These are phyloP conservation scores for Wickerhamomyces sydowiorum DNA, from an alignment of 805 yeast species.

Conservation along the genomic window DNA sequence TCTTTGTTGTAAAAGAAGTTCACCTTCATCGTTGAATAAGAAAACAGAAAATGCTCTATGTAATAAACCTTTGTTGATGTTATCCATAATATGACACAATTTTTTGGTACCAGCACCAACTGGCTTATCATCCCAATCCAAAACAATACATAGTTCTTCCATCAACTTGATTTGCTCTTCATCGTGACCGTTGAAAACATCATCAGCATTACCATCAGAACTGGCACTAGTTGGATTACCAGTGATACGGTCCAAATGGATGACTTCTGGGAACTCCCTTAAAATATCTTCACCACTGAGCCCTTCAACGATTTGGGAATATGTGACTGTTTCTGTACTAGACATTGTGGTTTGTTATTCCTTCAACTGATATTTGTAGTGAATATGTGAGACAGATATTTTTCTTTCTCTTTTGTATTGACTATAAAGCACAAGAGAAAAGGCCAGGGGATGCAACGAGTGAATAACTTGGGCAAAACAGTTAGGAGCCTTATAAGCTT, in stretches of 20 bases:
- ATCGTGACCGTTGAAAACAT: slow-evolving; percentile 80
- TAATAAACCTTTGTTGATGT: slow-evolving; percentile 77
- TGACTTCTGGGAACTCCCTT: slow-evolving; percentile 57
- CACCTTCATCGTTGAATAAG: slow-evolving; percentile 69
- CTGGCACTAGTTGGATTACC: slow-evolving; percentile 43
- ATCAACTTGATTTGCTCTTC: slow-evolving; percentile 89
- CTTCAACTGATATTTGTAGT: neutral
- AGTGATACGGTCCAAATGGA: slow-evolving; percentile 53
- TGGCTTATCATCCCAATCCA: slow-evolving; percentile 82
- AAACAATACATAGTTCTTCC: slow-evolving; percentile 95
- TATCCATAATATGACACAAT: slow-evolving; percentile 80
- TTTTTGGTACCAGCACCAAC: slow-evolving; percentile 94
- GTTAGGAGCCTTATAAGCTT: too few relatives aligned
- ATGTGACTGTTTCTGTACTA: slow-evolving; percentile 22
- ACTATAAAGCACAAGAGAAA: too few relatives aligned
- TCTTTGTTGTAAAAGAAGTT: slow-evolving; percentile 86
- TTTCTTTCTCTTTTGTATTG: neutral
- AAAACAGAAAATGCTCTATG: slow-evolving; percentile 98
- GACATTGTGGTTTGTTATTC: neutral
- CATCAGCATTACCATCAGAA: slow-evolving; percentile 26
- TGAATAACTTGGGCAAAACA: too few relatives aligned
- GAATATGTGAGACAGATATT: slow-evolving; percentile 1
- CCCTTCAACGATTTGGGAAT: slow-evolving; percentile 48
- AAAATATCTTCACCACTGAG: slow-evolving; percentile 46
- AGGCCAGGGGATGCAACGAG: too few relatives aligned